phyloP scores from a whole-genome alignment of 306 rosid species.

The Corylus heterophylla region DNA sequence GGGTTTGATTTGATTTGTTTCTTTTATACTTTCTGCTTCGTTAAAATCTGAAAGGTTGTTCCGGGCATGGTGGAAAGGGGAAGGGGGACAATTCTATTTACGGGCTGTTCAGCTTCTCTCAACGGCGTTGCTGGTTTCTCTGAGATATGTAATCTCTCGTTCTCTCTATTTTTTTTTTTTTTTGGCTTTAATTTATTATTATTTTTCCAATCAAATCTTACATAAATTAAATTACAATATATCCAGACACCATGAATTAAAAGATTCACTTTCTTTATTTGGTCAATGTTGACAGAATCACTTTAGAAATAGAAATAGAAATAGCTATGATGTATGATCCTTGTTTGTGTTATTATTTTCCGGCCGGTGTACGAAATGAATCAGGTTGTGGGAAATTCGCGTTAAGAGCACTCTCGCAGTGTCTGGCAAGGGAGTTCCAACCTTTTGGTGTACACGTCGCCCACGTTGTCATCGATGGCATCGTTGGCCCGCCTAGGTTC shows the following conservation, averaged over 20 bases:
- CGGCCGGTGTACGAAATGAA: not conserved
- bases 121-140: conserved; percentile 77
- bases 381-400: conserved; percentile 98
- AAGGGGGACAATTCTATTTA: conserved; percentile 84
- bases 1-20: not conserved
- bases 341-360: not conserved
- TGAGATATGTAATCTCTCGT: conserved; percentile 55
- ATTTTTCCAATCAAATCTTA: not conserved
- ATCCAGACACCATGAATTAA: not conserved
- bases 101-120: conserved; percentile 87
- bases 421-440: conserved; percentile 87
- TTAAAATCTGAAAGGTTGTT: conserved; percentile 51
- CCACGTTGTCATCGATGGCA: conserved; percentile 84
- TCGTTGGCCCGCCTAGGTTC: conserved; percentile 79
- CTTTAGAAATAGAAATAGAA: not conserved
- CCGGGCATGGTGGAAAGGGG: conserved; percentile 95
- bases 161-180: not conserved
- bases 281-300: not conserved
- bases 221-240: not conserved
- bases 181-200: not conserved
- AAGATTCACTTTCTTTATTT: not conserved
- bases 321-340: not conserved
- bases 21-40: not conserved
- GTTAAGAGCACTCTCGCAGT: conserved; percentile 80
- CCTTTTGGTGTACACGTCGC: conserved; percentile 88